Evolutionary conservation across 805 yeast genomes (phyloP).

Genomic region (Candida sonorensis): DNA sequence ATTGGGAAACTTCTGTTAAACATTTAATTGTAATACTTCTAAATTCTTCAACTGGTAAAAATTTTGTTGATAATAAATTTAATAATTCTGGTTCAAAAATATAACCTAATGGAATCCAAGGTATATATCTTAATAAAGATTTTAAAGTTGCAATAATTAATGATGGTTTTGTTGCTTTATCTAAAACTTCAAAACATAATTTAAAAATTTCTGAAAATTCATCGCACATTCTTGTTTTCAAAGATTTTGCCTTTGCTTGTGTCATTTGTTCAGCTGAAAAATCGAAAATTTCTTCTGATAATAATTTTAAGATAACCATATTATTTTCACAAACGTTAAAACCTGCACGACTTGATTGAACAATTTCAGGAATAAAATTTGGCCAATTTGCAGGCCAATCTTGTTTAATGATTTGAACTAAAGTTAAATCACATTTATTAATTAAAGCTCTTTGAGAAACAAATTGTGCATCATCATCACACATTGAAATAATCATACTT

Average conservation of each 20-base stretch:
- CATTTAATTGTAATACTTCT: constrained; percentile 85
- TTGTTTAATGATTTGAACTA: constrained; percentile 91
- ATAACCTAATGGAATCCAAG: constrained; percentile 90
- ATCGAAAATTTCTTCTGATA: constrained; percentile 95
- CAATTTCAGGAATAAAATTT: constrained; percentile 88
- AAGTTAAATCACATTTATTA: constrained; percentile 86
- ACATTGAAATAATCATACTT: constrained; percentile 85
- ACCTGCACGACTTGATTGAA: constrained; percentile 73
- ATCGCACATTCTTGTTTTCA: constrained; percentile 77
- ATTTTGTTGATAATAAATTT: constrained; percentile 64
- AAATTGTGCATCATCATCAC: constrained; percentile 74
- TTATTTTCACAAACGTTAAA: constrained; percentile 96
- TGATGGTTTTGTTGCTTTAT: constrained; percentile 79
- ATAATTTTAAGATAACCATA: constrained; percentile 82
- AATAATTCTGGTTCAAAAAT: constrained; percentile 84
- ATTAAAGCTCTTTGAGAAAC: constrained; percentile 72
- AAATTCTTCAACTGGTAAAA: constrained; percentile 69
- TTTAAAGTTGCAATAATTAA: constrained; percentile 79
- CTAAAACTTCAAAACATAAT: constrained; percentile 88
- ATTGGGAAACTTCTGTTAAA: constrained; percentile 80
- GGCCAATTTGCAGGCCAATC: constrained; percentile 99
- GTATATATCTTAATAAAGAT: constrained; percentile 76
- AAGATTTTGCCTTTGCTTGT: constrained; percentile 81
- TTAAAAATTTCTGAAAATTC: constrained; percentile 93
- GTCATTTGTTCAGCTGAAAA: constrained; percentile 95